phyloP scores from a whole-genome alignment of 768 basidiomycete genomes.

The Russula emetica region DNA sequence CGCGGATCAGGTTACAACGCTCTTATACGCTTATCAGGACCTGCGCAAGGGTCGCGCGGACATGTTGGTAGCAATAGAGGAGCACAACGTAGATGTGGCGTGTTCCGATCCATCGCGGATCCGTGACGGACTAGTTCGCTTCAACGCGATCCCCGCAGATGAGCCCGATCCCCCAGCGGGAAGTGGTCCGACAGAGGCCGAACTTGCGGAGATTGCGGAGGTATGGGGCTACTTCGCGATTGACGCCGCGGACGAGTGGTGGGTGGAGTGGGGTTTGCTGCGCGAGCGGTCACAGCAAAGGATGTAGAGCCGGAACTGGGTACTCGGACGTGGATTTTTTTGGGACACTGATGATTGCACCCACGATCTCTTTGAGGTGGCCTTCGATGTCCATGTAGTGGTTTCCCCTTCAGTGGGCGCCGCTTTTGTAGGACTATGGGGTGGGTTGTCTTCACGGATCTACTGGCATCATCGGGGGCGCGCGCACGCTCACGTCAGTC shows the following conservation, averaged over 20 bases:
- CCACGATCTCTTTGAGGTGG: neutral
- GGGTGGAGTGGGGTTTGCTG: conserved; percentile 26
- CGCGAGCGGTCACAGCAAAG: conserved; percentile 16
- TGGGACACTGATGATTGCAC: neutral
- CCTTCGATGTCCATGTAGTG: neutral
- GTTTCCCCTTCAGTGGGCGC: neutral
- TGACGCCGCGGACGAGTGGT: conserved; percentile 27
- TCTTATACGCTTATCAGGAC: conserved; percentile 32
- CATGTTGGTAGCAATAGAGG: conserved; percentile 4
- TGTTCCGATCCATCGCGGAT: conserved; percentile 8
- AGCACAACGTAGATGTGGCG: conserved; percentile 3
- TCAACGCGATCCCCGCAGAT: conserved; percentile 1
- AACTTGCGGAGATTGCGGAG: conserved; percentile 19
- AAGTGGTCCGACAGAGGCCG: conserved; percentile 10
- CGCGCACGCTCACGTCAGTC: neutral
- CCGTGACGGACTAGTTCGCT: conserved; percentile 18
- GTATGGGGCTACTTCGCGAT: conserved; percentile 26
- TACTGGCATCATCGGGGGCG: neutral
- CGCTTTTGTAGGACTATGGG: neutral
- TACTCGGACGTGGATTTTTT: neutral
- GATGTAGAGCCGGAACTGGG: neutral
- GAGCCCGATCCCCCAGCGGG: neutral
- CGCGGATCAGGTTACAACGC: conserved; percentile 28
- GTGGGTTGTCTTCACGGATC: neutral
- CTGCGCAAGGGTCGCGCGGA: conserved; percentile 30